Percentiles rank a stretch among this genome's conserved stretches.
Conservation (phyloP, 306 rosid genomes). For the Pyrus pyrifolia region DNA sequence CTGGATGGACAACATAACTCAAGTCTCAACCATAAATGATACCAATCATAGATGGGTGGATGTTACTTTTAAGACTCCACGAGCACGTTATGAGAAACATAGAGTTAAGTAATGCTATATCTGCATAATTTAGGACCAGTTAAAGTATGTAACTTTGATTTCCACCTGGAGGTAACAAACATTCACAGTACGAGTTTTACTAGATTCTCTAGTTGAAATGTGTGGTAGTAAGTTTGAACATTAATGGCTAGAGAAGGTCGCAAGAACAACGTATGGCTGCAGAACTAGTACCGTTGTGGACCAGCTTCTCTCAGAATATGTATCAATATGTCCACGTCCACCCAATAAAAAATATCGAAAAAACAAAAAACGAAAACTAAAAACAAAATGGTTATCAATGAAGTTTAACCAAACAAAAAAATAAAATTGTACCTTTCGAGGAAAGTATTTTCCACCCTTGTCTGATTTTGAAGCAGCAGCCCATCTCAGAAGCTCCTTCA, state of each 20-base stretch:
- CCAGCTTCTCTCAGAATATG: neutral
- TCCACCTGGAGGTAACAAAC: neutral
- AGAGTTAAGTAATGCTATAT: neutral
- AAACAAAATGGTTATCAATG: too few relatives aligned
- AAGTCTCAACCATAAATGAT: neutral
- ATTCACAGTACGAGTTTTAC: neutral
- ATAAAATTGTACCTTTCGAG: constrained; percentile 45
- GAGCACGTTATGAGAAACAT: neutral
- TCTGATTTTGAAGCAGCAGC: constrained; percentile 70
- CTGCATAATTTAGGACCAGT: neutral
- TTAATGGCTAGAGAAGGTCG: neutral
- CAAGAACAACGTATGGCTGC: neutral
- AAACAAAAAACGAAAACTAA: neutral
- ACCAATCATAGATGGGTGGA: neutral
- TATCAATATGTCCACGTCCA: neutral
- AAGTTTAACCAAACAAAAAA: neutral
- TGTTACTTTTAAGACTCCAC: neutral
- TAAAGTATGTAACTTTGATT: neutral
- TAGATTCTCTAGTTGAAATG: neutral
- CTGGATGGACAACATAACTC: constrained; percentile 31
- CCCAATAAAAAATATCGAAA: neutral
- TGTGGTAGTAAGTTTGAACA: neutral
- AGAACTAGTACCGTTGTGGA: neutral
- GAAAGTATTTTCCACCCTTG: constrained; percentile 52
- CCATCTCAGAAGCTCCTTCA: constrained; percentile 92